phyloP scores from a whole-genome alignment of 2,329 filamentous ascomycete genomes.

The Colletotrichum lentis region DNA sequence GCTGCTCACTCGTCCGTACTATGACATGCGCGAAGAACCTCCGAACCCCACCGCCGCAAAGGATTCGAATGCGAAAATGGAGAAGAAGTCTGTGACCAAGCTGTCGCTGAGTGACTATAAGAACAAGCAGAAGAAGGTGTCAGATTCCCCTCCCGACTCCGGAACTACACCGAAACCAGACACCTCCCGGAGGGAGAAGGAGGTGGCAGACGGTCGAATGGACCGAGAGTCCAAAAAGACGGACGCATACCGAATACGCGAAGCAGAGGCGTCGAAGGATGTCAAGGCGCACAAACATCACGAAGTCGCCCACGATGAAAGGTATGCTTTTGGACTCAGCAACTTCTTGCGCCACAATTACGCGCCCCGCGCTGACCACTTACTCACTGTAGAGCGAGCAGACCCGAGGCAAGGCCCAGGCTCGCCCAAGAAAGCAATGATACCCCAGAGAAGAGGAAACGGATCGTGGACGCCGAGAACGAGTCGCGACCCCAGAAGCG shows the following conservation, averaged over 20 bases:
- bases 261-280: constrained; percentile 42
- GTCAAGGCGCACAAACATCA: constrained; percentile 45
- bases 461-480: constrained; percentile 55
- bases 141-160: constrained; percentile 37
- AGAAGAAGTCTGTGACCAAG: constrained; percentile 60
- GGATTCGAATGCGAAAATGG: constrained; percentile 52
- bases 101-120: constrained; percentile 68
- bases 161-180: constrained; percentile 42
- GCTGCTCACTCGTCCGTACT: constrained; percentile 64
- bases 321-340: constrained; percentile 40
- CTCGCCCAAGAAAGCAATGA: constrained; percentile 28
- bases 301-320: constrained; percentile 45
- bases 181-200: constrained; percentile 40
- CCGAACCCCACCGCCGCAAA: constrained; percentile 52
- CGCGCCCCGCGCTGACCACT: constrained; percentile 13
- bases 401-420: constrained; percentile 17
- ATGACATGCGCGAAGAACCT: constrained; percentile 64
- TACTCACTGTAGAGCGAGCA: constrained; percentile 15
- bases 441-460: constrained; percentile 58
- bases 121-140: constrained; percentile 57
- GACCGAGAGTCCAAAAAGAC: constrained; percentile 40
- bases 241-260: constrained; percentile 42
- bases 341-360: neutral
- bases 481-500: constrained; percentile 57
- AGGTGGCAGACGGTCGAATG: constrained; percentile 31